Conservation (phyloP, 2,329 filamentous ascomycete species). For the Ophiocordyceps unilateralis region DNA sequence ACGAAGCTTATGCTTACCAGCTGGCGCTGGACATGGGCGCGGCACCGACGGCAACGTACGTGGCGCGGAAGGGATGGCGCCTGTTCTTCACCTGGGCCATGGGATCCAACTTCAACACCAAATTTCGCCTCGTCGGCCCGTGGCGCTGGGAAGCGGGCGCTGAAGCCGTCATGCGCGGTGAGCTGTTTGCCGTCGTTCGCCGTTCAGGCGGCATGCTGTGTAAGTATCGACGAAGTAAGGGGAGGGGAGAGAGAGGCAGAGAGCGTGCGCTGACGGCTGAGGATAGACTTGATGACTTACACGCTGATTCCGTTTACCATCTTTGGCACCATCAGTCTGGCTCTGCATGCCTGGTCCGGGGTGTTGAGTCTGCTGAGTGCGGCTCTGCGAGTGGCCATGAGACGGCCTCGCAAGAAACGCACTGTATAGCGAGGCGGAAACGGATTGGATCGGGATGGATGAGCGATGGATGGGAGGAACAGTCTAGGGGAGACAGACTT, state of each 20-base stretch:
- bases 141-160: slow-evolving; percentile 22
- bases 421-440: not conserved
- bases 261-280: slow-evolving; percentile 4
- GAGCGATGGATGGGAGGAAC: too few relatives aligned
- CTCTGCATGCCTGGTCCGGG: slow-evolving; percentile 8
- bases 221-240: slow-evolving; percentile 11
- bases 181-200: slow-evolving; percentile 22
- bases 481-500: too few relatives aligned
- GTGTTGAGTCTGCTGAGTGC: slow-evolving; percentile 3
- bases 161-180: slow-evolving; percentile 19
- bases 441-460: too few relatives aligned
- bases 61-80: slow-evolving; percentile 18
- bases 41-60: slow-evolving; percentile 18
- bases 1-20: slow-evolving; percentile 32
- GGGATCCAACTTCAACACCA: slow-evolving; percentile 30
- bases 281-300: slow-evolving; percentile 17
- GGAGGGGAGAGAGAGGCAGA: too few relatives aligned
- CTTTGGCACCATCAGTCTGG: slow-evolving; percentile 16
- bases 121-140: slow-evolving; percentile 27
- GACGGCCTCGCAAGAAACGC: not conserved
- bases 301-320: slow-evolving; percentile 17
- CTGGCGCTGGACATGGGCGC: slow-evolving; percentile 28
- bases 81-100: slow-evolving; percentile 27
- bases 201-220: slow-evolving; percentile 19
- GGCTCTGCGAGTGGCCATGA: not conserved